Base-by-base conservation (phyloP, 2,329 filamentous ascomycete genomes). In the Penicillium sp. region DNA sequence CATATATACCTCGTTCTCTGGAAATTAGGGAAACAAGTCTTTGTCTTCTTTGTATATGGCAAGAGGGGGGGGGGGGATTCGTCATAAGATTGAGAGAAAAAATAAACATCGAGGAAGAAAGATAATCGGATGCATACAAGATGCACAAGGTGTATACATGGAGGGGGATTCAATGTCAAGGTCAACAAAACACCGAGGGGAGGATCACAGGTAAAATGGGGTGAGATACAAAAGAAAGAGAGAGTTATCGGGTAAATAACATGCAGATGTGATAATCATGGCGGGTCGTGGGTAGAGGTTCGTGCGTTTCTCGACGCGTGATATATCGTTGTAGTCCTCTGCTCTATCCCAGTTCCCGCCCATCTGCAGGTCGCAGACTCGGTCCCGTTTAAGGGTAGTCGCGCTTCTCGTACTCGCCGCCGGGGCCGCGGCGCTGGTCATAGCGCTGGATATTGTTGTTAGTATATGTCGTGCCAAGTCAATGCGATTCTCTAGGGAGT, bases 391-490 rank as follows among this genome's bases (percentile, higher is more conserved):
- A 75, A 66, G 71, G 72, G 67, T 75, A 75, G 64, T 75, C 73
- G 49, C 68, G 66, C 60, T 71, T 71, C 68, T 75, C 72, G 63
- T 72, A 72, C 49, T 69, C 53, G 38, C 53, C 28, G 22, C 38
- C 68, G 51, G 68, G 66, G 38, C 65, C 66, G 44, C 75, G 75
- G 57, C 75, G 74, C 64, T 75, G 68, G 63, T 74, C 70, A 42
- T 75, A 76, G 61, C 70, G 72, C 72, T 75, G 56, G 17, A 22
- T 4, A 13, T 38, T 10, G 17, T n/a, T 30, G 13, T 54, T 19
- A 51, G 26, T 19, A 40, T n/a, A 42, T 50, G 3, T 7, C 10
- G 13, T 5, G 12, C 30, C 10, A 24, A 2, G 30, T 40, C 22
- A 17, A 37, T 0, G 17, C 22, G 13, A 26, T 57, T 57, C 22